Percentiles rank a stretch among this genome's conserved stretches.
Evolutionary conservation across 176 grass and related monocot species (phyloP).

Genomic region (Musa acuminata): DNA sequence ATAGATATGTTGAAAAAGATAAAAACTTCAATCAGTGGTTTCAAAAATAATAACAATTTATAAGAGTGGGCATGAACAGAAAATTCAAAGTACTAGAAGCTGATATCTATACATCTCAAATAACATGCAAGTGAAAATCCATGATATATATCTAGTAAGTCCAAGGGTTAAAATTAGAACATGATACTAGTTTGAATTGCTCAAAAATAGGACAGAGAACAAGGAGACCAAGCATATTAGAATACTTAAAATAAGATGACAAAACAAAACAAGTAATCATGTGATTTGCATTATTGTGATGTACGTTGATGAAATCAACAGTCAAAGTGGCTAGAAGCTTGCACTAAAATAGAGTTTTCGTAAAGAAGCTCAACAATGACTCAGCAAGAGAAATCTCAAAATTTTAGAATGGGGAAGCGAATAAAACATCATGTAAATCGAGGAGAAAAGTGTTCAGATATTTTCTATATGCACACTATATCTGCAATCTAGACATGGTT

Average conservation of each 20-base stretch:
- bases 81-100: neutral
- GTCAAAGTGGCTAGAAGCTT: too few relatives aligned
- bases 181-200: neutral
- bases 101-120: neutral
- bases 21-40: neutral
- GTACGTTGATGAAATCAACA: too few relatives aligned
- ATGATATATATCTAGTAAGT: neutral
- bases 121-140: neutral
- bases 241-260: neutral
- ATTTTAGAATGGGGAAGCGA: too few relatives aligned
- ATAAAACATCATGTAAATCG: too few relatives aligned
- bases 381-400: too few relatives aligned
- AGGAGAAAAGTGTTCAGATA: too few relatives aligned
- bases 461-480: too few relatives aligned
- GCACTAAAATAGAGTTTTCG: too few relatives aligned
- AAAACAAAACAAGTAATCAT: neutral
- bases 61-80: neutral
- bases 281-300: too few relatives aligned
- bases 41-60: neutral
- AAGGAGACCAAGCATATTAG: too few relatives aligned
- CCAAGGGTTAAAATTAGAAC: neutral
- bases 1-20: constrained; percentile 20
- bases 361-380: too few relatives aligned
- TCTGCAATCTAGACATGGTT: too few relatives aligned
- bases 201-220: neutral